These are phyloP conservation scores for Yamadazyma buinensis DNA, from an alignment of 1,139 yeast genomes.

Conservation along the genomic window DNA sequence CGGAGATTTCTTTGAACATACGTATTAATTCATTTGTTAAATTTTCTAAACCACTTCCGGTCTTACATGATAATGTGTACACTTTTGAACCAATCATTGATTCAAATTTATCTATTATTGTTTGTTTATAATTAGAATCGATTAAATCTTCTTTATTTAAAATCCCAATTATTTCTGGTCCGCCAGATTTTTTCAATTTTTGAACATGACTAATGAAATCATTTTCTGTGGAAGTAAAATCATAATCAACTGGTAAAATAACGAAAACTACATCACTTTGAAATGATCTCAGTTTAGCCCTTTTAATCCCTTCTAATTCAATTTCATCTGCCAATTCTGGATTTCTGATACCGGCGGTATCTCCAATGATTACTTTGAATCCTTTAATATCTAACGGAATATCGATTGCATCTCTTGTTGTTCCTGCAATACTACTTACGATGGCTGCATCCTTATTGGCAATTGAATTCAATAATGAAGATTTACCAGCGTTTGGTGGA, in stretches of 20 bases:
- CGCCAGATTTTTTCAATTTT: constrained; percentile 13
- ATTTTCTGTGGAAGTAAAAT: constrained; percentile 7
- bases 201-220: constrained; percentile 34
- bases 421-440: constrained; percentile 90
- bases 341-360: constrained; percentile 90
- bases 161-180: constrained; percentile 37
- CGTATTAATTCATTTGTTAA: constrained; percentile 34
- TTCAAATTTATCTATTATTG: constrained; percentile 1
- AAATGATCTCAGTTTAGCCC: constrained; percentile 61
- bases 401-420: constrained; percentile 87
- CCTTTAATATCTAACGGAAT: constrained; percentile 81
- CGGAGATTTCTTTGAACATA: constrained; percentile 48
- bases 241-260: constrained; percentile 39
- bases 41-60: constrained; percentile 50
- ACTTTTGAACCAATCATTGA: constrained; percentile 17
- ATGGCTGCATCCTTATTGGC: constrained; percentile 85
- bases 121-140: constrained; percentile 11
- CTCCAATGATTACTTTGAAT: constrained; percentile 78
- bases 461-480: constrained; percentile 70
- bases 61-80: constrained; percentile 59
- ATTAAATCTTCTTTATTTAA: constrained; percentile 64
- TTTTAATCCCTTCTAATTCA: constrained; percentile 77
- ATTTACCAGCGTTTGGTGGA: constrained; percentile 96
- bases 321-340: constrained; percentile 47
- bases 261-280: constrained; percentile 61